These are phyloP conservation scores for Ophiostoma quercus DNA, from an alignment of 2,329 filamentous ascomycete species.

Conservation along the genomic window DNA sequence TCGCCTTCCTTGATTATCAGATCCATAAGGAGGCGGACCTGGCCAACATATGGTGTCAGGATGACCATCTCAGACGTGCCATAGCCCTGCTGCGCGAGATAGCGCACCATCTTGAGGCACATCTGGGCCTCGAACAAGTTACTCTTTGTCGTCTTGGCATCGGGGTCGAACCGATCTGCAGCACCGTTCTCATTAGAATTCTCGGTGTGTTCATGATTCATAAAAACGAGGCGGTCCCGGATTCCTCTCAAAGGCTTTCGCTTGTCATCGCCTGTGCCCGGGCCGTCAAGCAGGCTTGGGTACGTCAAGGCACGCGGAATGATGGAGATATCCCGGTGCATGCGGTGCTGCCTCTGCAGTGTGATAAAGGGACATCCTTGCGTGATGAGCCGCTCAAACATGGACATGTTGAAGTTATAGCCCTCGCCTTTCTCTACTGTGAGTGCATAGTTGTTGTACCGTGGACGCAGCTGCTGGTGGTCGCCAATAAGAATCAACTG, in stretches of 20 bases:
- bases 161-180: conserved; percentile 47
- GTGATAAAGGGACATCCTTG: conserved; percentile 50
- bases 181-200: conserved; percentile 37
- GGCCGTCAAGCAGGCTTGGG: conserved; percentile 53
- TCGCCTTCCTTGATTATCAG: conserved; percentile 43
- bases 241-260: conserved; percentile 52
- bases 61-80: conserved; percentile 60
- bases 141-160: conserved; percentile 49
- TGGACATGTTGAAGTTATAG: conserved; percentile 60
- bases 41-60: conserved; percentile 67
- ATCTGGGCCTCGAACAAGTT: conserved; percentile 63
- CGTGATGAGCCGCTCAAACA: conserved; percentile 63
- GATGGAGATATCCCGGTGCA: conserved; percentile 61
- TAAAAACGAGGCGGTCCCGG: conserved; percentile 55
- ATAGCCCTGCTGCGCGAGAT: conserved; percentile 68
- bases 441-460: conserved; percentile 56
- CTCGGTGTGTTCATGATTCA: conserved; percentile 59
- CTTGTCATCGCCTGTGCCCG: conserved; percentile 39
- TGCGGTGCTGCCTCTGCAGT: conserved; percentile 60
- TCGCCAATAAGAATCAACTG: conserved; percentile 68
- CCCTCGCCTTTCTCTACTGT: conserved; percentile 60
- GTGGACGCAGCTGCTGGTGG: conserved; percentile 66
- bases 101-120: conserved; percentile 59
- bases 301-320: conserved; percentile 57
- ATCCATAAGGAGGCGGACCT: conserved; percentile 54